Evolutionary conservation across 2,329 filamentous ascomycete species (phyloP).

Genomic region (Graphilbum fragrans): DNA sequence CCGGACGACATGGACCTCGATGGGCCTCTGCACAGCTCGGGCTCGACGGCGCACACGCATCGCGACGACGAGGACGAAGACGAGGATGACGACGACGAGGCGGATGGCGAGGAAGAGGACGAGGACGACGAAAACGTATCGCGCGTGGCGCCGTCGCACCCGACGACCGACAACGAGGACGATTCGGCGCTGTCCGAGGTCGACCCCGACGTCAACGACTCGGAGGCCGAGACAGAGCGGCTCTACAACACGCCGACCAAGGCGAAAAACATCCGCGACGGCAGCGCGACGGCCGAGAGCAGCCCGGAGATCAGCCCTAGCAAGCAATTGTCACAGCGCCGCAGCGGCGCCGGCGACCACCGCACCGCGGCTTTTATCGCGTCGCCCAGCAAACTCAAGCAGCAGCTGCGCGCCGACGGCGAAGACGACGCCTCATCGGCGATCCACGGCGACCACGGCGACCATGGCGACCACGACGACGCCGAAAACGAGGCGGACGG

Average conservation of each 20-base stretch:
- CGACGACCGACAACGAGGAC: slow-evolving; percentile 17
- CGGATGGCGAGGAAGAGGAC: slow-evolving; percentile 6
- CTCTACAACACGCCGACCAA: slow-evolving; percentile 78
- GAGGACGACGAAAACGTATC: slow-evolving; percentile 13
- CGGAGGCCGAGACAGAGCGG: slow-evolving; percentile 89
- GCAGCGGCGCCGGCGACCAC: slow-evolving; percentile 7
- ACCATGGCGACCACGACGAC: slow-evolving; percentile 18
- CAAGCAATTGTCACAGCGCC: slow-evolving; percentile 1
- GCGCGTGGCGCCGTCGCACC: slow-evolving; percentile 9
- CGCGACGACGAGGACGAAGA: background rate
- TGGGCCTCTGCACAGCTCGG: slow-evolving; percentile 16
- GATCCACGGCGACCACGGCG: slow-evolving; percentile 24
- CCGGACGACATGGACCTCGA: slow-evolving; percentile 48
- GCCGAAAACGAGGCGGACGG: slow-evolving; percentile 21
- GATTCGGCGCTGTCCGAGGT: slow-evolving; percentile 40
- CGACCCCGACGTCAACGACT: slow-evolving; percentile 38
- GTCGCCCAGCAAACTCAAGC: slow-evolving; percentile 69
- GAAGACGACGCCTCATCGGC: slow-evolving; percentile 21
- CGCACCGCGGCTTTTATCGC: slow-evolving; percentile 7
- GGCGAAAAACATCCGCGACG: slow-evolving; percentile 18
- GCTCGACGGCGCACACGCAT: slow-evolving; percentile 6
- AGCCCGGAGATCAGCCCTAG: slow-evolving; percentile 47
- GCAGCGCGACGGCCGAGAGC: slow-evolving; percentile 21
- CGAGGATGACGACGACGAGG: background rate
- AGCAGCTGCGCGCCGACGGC: slow-evolving; percentile 29